A percentile compares a stretch with the other conserved stretches of the same genome.
Evolutionary conservation across 495 filamentous ascomycete genomes (phyloP).

Genomic region (Immersiella caudata): DNA sequence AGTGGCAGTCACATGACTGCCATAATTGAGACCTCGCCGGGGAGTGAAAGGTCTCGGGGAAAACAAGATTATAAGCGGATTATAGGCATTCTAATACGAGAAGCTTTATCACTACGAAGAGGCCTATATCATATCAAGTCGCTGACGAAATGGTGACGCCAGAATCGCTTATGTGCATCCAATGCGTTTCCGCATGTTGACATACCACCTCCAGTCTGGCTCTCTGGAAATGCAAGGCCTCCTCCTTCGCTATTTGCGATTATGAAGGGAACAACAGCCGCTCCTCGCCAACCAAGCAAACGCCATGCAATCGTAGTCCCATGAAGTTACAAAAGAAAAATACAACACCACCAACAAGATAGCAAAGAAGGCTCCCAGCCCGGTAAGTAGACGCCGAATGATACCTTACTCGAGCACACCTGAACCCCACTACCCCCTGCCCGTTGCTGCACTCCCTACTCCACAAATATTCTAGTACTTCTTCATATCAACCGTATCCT

Average conservation of each 20-base stretch:
- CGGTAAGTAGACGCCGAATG: background rate
- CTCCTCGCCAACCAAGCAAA: background rate
- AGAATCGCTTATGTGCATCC: background rate
- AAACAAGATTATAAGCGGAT: background rate
- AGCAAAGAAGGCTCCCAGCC: background rate
- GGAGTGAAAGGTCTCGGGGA: background rate
- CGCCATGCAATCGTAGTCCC: conserved; percentile 11
- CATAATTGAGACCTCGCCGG: background rate
- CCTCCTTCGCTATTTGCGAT: background rate
- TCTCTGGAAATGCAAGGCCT: background rate
- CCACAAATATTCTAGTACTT: no score
- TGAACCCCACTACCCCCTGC: background rate
- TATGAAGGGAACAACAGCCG: background rate
- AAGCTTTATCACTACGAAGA: background rate
- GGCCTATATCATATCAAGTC: background rate
- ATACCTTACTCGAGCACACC: background rate
- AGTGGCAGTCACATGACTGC: background rate
- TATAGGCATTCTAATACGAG: background rate
- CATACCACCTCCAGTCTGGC: background rate
- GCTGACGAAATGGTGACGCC: background rate
- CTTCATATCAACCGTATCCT: background rate
- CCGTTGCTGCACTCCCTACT: background rate
- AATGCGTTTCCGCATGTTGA: background rate
- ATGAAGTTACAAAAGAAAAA: conserved; percentile 13
- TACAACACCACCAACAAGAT: background rate